Evolutionary conservation across 176 grass and related monocot genomes (phyloP).

Genomic region (Avena atlantica): DNA sequence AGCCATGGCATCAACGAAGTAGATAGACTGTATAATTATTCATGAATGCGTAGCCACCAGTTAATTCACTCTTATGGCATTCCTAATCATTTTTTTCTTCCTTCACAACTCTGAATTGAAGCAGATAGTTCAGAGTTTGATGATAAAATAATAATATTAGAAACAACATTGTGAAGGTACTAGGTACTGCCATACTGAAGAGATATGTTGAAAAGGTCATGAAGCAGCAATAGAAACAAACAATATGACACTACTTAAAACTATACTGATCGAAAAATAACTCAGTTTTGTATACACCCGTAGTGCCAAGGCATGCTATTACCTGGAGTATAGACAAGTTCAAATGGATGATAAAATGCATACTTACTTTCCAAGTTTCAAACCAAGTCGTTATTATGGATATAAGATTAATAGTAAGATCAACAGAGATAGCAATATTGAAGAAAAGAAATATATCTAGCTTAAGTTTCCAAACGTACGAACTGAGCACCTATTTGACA

Average conservation of each 20-base stretch:
- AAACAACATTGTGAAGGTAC: not conserved
- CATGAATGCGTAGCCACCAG: not conserved
- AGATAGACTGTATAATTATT: not conserved
- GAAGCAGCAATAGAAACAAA: not conserved
- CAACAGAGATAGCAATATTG: not conserved
- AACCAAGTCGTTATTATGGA: not conserved
- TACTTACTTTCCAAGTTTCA: not conserved
- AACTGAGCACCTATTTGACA: too few species aligned
- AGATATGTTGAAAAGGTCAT: not conserved
- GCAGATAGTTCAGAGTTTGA: not conserved
- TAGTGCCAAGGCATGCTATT: not conserved
- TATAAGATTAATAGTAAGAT: not conserved
- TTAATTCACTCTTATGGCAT: not conserved
- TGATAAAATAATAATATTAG: not conserved
- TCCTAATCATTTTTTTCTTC: not conserved
- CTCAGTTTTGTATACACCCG: not conserved
- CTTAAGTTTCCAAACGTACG: not conserved
- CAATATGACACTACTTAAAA: too few species aligned
- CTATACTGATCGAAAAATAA: not conserved
- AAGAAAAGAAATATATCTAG: not conserved
- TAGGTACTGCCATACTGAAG: not conserved
- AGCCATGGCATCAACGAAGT: not conserved
- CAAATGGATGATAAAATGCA: not conserved
- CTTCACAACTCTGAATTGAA: not conserved
- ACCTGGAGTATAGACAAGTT: not conserved